phyloP scores from a whole-genome alignment of 805 yeast species.

The Starmerella sirachaensis region DNA sequence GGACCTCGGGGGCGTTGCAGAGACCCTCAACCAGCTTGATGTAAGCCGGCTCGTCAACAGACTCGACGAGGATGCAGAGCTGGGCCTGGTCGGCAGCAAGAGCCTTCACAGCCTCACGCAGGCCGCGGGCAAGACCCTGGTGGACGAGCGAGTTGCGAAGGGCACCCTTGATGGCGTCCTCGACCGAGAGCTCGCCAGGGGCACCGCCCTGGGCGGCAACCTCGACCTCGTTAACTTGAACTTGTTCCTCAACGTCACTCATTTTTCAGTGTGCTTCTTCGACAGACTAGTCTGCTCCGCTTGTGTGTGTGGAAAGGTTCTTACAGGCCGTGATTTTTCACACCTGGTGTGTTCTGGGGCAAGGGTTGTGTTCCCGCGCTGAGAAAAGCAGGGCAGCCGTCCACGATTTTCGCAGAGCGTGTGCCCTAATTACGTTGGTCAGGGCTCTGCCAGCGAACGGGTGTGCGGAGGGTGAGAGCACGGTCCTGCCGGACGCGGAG shows the following conservation, averaged over 20 bases:
- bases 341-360: not conserved
- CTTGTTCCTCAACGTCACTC: constrained; percentile 92
- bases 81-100: constrained; percentile 95
- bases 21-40: constrained; percentile 97
- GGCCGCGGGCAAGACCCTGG: constrained; percentile 99
- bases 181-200: constrained; percentile 83
- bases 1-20: constrained; percentile 93
- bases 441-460: too few relatives aligned
- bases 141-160: constrained; percentile 95
- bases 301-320: constrained; percentile 4
- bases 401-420: too few relatives aligned
- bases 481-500: too few relatives aligned
- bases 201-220: constrained; percentile 68
- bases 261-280: constrained; percentile 25
- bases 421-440: too few relatives aligned
- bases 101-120: constrained; percentile 99
- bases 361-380: too few relatives aligned
- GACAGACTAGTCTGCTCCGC: constrained; percentile 26
- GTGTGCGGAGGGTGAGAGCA: too few relatives aligned
- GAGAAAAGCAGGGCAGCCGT: too few relatives aligned
- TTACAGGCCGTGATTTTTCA: constrained; percentile 11
- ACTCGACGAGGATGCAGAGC: constrained; percentile 92
- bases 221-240: constrained; percentile 44
- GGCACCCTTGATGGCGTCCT: constrained; percentile 96
- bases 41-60: constrained; percentile 96